Evolutionary conservation across 352 stramenopile species (phyloP).

Genomic region (Globisporangium radiosum): DNA sequence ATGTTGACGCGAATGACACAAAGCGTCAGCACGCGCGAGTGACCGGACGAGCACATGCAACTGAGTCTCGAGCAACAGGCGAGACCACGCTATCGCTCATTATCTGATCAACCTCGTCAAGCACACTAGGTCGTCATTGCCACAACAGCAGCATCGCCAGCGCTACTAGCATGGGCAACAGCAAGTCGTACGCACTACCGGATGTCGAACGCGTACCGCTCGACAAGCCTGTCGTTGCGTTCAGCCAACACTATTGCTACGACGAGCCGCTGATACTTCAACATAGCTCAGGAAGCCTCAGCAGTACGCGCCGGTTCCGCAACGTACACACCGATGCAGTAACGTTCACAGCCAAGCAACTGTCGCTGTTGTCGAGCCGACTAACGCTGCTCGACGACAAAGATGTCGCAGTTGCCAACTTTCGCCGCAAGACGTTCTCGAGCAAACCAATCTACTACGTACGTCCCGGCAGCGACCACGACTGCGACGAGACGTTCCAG

Average conservation of each 20-base stretch:
- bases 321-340: background rate
- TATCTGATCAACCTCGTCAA: too few relatives aligned
- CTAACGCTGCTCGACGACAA: slow-evolving; percentile 1
- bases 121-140: too few relatives aligned
- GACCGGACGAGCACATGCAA: too few relatives aligned
- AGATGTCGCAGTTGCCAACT: background rate
- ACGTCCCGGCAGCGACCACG: background rate
- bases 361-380: background rate
- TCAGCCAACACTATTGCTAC: background rate
- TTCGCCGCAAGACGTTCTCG: background rate
- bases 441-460: background rate
- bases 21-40: too few relatives aligned
- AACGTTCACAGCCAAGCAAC: background rate
- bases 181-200: background rate
- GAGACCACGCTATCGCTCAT: too few relatives aligned
- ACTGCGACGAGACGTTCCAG: background rate
- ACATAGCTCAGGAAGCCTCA: background rate
- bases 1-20: too few relatives aligned
- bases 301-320: background rate
- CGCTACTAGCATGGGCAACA: background rate
- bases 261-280: background rate
- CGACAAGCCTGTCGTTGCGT: background rate
- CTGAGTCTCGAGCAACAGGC: too few relatives aligned
- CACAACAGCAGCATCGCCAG: too few relatives aligned
- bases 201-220: background rate